Evolutionary conservation across 495 filamentous ascomycete species (phyloP).

Genomic region (Corynascus novoguineensis): DNA sequence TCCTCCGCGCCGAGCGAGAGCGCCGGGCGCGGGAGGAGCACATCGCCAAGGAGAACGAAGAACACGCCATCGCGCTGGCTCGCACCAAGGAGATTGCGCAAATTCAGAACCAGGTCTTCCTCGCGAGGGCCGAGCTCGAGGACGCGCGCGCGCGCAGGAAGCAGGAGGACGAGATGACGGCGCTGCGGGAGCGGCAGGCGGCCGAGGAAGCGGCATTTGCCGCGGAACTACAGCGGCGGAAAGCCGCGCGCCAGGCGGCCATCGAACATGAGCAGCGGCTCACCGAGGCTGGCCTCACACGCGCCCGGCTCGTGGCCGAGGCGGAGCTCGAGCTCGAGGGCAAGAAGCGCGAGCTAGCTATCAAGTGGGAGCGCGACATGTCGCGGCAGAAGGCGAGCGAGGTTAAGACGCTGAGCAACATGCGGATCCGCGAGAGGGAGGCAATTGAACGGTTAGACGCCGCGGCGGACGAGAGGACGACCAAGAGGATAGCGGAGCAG

Average conservation of each 20-base stretch:
- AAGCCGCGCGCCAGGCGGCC: constrained; percentile 28
- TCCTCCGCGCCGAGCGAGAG: constrained; percentile 41
- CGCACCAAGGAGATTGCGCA: constrained; percentile 40
- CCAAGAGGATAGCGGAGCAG: constrained; percentile 38
- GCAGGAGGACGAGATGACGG: constrained; percentile 33
- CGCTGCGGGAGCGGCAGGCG: constrained; percentile 29
- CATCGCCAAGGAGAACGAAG: constrained; percentile 33
- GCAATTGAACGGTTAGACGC: constrained; percentile 38
- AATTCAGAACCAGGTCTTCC: constrained; percentile 41
- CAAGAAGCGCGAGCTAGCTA: constrained; percentile 28
- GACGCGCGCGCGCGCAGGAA: constrained; percentile 36
- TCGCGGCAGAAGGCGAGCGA: constrained; percentile 33
- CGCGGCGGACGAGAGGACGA: constrained; percentile 31
- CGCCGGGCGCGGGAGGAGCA: constrained; percentile 36
- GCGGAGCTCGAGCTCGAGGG: constrained; percentile 37
- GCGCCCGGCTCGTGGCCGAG: constrained; percentile 35
- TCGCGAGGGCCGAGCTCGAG: constrained; percentile 41
- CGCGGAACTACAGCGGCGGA: constrained; percentile 20
- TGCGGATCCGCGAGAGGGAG: constrained; percentile 40
- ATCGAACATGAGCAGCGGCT: constrained; percentile 36
- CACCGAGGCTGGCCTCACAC: constrained; percentile 35
- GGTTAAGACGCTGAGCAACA: constrained; percentile 35
- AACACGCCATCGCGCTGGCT: constrained; percentile 33
- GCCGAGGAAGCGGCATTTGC: constrained; percentile 26
- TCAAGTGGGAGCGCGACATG: constrained; percentile 36